Conservation (phyloP, 2,329 filamentous ascomycete genomes). For the Aspergillus tanneri region DNA sequence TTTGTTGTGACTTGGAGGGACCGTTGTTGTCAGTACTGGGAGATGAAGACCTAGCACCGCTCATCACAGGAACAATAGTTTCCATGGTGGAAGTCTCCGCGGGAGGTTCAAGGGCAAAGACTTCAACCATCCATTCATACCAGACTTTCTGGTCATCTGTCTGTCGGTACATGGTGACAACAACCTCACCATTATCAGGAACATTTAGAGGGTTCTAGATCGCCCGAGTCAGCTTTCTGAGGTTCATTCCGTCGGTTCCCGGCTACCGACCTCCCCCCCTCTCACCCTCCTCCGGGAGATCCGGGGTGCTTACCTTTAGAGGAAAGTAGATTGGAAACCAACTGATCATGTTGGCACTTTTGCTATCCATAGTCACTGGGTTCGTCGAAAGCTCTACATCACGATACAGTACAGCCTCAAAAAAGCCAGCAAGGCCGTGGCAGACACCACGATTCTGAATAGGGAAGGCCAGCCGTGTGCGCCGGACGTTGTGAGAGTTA, state of each 20-base stretch:
- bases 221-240: not conserved
- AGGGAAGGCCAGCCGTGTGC: constrained; percentile 74
- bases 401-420: constrained; percentile 89
- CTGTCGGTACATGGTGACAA: constrained; percentile 92
- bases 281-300: not conserved
- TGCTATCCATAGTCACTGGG: constrained; percentile 84
- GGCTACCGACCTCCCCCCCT: too few relatives aligned
- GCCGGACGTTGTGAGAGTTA: constrained; percentile 89
- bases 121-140: constrained; percentile 98
- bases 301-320: constrained; percentile 66
- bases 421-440: constrained; percentile 90
- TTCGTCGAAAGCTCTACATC: constrained; percentile 88
- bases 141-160: constrained; percentile 95
- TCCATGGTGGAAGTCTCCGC: constrained; percentile 15
- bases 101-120: constrained; percentile 54
- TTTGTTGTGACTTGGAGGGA: constrained; percentile 14
- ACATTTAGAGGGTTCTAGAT: constrained; percentile 78
- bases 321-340: constrained; percentile 99
- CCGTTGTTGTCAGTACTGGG: constrained; percentile 22
- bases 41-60: constrained; percentile 29
- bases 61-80: constrained; percentile 29
- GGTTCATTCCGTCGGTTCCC: too few relatives aligned
- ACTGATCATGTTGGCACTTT: constrained; percentile 97
- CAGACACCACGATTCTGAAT: constrained; percentile 76
- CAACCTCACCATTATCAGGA: constrained; percentile 78